Percentiles rank a stretch among this genome's conserved stretches.
Evolutionary conservation across 768 basidiomycete species (phyloP).

Genomic region (Lyophyllum decastes): DNA sequence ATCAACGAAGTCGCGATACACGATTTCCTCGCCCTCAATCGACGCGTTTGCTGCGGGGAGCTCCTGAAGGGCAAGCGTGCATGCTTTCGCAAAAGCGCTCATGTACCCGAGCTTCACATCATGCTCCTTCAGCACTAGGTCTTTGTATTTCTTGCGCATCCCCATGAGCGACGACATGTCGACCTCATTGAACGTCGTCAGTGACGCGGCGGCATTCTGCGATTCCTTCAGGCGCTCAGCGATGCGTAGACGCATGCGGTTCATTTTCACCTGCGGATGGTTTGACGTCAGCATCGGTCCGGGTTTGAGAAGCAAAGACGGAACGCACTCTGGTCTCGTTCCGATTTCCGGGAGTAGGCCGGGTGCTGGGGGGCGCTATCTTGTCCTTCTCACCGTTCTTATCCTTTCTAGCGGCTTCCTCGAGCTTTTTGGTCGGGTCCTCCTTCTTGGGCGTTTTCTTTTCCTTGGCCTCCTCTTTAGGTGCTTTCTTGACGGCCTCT

Average conservation of each 20-base stretch:
- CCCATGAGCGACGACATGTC: slow-evolving; percentile 97
- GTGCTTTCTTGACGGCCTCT: slow-evolving; percentile 28
- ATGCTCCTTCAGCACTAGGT: slow-evolving; percentile 83
- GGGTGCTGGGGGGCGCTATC: slow-evolving; percentile 26
- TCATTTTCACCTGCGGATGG: slow-evolving; percentile 88
- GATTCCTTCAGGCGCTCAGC: slow-evolving; percentile 97
- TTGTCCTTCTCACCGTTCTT: slow-evolving; percentile 28
- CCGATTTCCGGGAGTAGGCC: slow-evolving; percentile 50
- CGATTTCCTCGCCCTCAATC: slow-evolving; percentile 92
- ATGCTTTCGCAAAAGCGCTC: slow-evolving; percentile 94
- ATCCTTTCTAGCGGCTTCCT: slow-evolving; percentile 28
- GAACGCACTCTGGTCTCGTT: slow-evolving; percentile 80
- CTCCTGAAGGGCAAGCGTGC: slow-evolving; percentile 80
- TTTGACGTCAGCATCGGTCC: not conserved
- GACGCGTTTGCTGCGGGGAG: slow-evolving; percentile 93
- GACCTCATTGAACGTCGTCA: slow-evolving; percentile 99
- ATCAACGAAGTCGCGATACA: slow-evolving; percentile 92
- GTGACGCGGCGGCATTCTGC: slow-evolving; percentile 93
- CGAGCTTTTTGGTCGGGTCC: slow-evolving; percentile 26
- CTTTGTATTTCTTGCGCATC: slow-evolving; percentile 94
- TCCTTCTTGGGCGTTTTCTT: slow-evolving; percentile 27
- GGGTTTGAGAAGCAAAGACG: not conserved
- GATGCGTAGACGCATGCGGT: slow-evolving; percentile 95
- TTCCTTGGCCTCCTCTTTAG: slow-evolving; percentile 22
- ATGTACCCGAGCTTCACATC: slow-evolving; percentile 98